Evolutionary conservation across 164 flowering plant species (phyloP).

Genomic region (Chimonanthus praecox): DNA sequence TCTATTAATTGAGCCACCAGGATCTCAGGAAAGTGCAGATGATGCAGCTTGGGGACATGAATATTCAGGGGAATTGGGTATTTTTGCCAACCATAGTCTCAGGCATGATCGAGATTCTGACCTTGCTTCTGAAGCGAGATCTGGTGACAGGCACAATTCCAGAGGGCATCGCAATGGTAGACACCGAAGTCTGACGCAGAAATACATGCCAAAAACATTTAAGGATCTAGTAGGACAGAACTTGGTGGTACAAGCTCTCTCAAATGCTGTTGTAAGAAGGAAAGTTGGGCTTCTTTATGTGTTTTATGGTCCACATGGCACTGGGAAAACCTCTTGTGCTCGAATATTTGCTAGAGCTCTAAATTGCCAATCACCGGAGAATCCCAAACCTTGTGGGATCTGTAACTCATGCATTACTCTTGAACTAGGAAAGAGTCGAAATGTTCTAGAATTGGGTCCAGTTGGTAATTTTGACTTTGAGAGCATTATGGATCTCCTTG

Average conservation of each 20-base stretch:
- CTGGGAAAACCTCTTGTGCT: conserved; percentile 94
- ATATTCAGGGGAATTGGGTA: conserved; percentile 94
- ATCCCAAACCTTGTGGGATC: conserved; percentile 78
- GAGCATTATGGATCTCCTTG: conserved; percentile 64
- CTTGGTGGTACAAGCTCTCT: conserved; percentile 85
- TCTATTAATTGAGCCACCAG: conserved; percentile 67
- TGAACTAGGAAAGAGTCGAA: conserved; percentile 62
- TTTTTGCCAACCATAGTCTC: conserved; percentile 62
- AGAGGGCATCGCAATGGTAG: conserved; percentile 33
- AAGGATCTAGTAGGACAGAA: conserved; percentile 85
- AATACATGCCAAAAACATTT: conserved; percentile 83
- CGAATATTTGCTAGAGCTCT: conserved; percentile 86
- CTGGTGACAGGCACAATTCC: conserved; percentile 34
- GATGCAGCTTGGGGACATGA: conserved; percentile 67
- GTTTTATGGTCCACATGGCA: conserved; percentile 94
- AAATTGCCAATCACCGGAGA: conserved; percentile 72
- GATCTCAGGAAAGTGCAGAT: conserved; percentile 61
- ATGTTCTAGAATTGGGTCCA: conserved; percentile 77
- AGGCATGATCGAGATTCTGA: conserved; percentile 66
- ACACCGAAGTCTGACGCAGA: conserved; percentile 82
- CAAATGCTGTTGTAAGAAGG: conserved; percentile 70
- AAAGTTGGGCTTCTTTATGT: conserved; percentile 80
- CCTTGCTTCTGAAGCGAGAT: conserved; percentile 79
- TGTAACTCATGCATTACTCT: conserved; percentile 79
- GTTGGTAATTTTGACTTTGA: conserved; percentile 70